Percentiles rank a stretch among this genome's conserved stretches.
Evolutionary conservation across 257 asterid genomes (phyloP).

Genomic region (Galeopsis tetrahit): DNA sequence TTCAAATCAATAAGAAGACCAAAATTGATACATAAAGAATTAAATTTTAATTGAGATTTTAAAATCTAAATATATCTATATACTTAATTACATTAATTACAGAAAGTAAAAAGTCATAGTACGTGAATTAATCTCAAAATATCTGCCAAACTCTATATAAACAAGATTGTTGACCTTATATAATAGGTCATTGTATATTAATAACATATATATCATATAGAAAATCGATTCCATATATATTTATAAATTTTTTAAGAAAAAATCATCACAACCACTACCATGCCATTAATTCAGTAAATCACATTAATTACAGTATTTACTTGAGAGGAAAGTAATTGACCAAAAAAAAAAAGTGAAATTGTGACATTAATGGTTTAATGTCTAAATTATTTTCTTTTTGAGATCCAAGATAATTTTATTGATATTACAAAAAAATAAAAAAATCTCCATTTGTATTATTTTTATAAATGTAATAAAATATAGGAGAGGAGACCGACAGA

Average conservation of each 20-base stretch:
- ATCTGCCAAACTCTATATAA: no score
- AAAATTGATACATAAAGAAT: no score
- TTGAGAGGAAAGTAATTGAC: not conserved
- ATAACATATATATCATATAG: no score
- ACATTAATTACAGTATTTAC: no score
- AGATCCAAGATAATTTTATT: not conserved
- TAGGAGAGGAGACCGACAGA: not conserved
- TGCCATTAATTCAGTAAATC: not conserved
- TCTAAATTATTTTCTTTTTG: not conserved
- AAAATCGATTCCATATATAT: not conserved
- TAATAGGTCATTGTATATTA: not conserved
- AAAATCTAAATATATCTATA: no score
- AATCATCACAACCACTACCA: not conserved
- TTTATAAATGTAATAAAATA: not conserved
- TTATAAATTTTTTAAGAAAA: not conserved
- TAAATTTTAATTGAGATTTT: no score
- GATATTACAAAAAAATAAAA: not conserved
- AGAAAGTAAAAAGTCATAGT: no score
- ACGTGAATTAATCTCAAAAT: no score
- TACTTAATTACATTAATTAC: no score
- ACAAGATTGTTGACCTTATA: not conserved
- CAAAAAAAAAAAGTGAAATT: no score
- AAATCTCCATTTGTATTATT: not conserved
- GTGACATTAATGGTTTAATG: no score
- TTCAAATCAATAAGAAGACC: no score